Percentiles rank a stretch among this genome's conserved stretches.
These are phyloP conservation scores for Myxozyma vanderwaltii DNA, from an alignment of 805 yeast species.

Conservation along the genomic window DNA sequence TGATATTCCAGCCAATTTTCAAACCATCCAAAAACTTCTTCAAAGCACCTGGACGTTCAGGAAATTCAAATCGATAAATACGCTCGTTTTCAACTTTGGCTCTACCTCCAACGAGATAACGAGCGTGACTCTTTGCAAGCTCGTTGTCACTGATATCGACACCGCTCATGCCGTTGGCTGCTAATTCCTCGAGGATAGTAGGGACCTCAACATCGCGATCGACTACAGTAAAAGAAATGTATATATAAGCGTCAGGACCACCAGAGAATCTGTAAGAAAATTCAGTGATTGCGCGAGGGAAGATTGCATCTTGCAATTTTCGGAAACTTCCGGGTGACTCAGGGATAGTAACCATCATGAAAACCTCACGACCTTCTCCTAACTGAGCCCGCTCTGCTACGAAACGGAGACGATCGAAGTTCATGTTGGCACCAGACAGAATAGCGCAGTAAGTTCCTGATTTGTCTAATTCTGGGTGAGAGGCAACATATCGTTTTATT, in stretches of 20 bases:
- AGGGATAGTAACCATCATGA: constrained; percentile 85
- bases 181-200: constrained; percentile 54
- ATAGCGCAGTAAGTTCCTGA: constrained; percentile 77
- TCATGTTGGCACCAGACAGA: constrained; percentile 96
- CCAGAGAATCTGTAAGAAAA: constrained; percentile 79
- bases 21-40: constrained; percentile 72
- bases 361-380: constrained; percentile 98
- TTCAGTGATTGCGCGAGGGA: constrained; percentile 91
- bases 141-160: constrained; percentile 88
- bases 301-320: constrained; percentile 70
- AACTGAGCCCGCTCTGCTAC: constrained; percentile 95
- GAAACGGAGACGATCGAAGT: constrained; percentile 92
- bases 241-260: constrained; percentile 66
- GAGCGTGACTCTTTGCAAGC: constrained; percentile 93
- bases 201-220: constrained; percentile 74
- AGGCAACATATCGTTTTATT: constrained; percentile 72
- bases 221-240: constrained; percentile 79
- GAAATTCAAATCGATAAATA: constrained; percentile 84
- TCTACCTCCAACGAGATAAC: constrained; percentile 94
- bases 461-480: constrained; percentile 68
- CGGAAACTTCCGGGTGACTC: constrained; percentile 90
- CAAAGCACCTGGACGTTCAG: constrained; percentile 96
- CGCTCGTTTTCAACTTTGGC: constrained; percentile 73
- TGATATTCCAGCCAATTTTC: constrained; percentile 83
- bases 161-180: constrained; percentile 63